A percentile compares a stretch with the other conserved stretches of the same genome.
phyloP scores from a whole-genome alignment of 73 alveolate species.

The Paramecium primaurelia region DNA sequence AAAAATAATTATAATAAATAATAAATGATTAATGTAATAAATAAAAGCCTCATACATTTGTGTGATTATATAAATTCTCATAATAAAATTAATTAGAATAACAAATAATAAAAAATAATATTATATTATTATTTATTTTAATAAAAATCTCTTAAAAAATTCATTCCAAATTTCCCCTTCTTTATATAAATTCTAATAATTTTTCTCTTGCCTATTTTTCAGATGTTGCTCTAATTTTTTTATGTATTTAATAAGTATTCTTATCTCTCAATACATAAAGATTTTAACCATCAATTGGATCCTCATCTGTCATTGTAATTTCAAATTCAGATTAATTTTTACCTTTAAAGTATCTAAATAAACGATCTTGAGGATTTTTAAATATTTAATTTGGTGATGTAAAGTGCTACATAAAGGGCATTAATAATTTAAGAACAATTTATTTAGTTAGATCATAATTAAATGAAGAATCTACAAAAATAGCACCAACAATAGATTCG shows the following conservation, averaged over 20 bases:
- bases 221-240: not conserved
- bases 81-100: too few species aligned
- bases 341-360: not conserved
- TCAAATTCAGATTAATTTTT: not conserved
- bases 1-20: too few species aligned
- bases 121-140: too few species aligned
- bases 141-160: too few species aligned
- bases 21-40: too few species aligned
- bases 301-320: not conserved
- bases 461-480: constrained; percentile 41
- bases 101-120: too few species aligned
- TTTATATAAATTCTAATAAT: not conserved
- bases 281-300: not conserved
- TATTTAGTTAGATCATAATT: not conserved
- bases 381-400: not conserved
- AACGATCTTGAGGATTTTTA: not conserved
- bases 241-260: not conserved
- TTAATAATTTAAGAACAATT: not conserved
- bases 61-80: too few species aligned
- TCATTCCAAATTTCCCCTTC: not conserved
- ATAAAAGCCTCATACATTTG: too few species aligned
- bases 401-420: constrained; percentile 10
- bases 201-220: constrained; percentile 34
- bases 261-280: not conserved
- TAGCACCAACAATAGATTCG: constrained; percentile 65